Evolutionary conservation across 2,329 filamentous ascomycete genomes (phyloP).

Genomic region (Onygena corvina): DNA sequence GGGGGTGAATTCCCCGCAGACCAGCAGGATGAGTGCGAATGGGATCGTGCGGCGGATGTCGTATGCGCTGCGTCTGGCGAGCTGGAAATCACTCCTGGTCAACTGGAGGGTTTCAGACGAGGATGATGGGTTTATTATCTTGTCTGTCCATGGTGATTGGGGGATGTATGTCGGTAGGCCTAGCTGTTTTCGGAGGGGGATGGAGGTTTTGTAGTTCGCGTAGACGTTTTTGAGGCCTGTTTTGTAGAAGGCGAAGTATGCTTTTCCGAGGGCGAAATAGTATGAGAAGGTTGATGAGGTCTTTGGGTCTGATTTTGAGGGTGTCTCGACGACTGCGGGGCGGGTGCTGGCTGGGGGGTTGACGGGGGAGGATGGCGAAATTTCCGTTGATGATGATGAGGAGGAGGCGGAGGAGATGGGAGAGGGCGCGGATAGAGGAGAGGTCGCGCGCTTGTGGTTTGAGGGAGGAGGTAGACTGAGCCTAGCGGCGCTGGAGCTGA

Average conservation of each 20-base stretch:
- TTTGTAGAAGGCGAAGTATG: constrained; percentile 80
- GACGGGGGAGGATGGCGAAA: constrained; percentile 16
- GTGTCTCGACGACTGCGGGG: constrained; percentile 56
- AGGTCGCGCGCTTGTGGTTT: neutral
- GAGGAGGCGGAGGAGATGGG: neutral
- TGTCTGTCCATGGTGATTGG: constrained; percentile 20
- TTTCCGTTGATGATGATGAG: constrained; percentile 8
- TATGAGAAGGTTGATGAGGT: constrained; percentile 27
- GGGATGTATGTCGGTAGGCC: constrained; percentile 26
- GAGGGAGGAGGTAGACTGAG: neutral
- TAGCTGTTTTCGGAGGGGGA: constrained; percentile 24
- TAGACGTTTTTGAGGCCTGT: constrained; percentile 63
- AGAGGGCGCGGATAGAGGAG: neutral
- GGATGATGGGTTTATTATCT: constrained; percentile 3
- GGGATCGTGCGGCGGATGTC: constrained; percentile 68
- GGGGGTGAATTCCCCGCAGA: constrained; percentile 80
- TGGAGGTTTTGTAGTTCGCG: constrained; percentile 44
- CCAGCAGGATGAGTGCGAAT: constrained; percentile 61
- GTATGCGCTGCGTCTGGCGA: constrained; percentile 54
- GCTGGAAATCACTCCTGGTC: constrained; percentile 58
- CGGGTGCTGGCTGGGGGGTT: constrained; percentile 28
- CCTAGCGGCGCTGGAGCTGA: neutral
- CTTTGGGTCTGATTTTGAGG: constrained; percentile 34
- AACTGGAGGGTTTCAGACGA: constrained; percentile 20
- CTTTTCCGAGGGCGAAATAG: constrained; percentile 48